These are phyloP conservation scores for Pyrenophora tritici-repentis DNA, from an alignment of 2,329 filamentous ascomycete species.

Conservation along the genomic window DNA sequence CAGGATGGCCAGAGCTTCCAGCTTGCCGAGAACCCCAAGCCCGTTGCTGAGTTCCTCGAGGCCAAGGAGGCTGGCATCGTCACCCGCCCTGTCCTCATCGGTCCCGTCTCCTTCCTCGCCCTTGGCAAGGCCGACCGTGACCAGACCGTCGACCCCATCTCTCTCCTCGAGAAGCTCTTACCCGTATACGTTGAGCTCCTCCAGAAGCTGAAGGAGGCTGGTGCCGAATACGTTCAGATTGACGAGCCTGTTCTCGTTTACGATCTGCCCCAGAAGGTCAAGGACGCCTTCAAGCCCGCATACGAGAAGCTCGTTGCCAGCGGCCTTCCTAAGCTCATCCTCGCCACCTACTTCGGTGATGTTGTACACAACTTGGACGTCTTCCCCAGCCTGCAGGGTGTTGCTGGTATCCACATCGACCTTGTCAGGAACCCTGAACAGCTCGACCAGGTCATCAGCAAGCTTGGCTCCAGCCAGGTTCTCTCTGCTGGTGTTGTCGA, in stretches of 20 bases:
- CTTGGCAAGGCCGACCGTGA: constrained; percentile 98
- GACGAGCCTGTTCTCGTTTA: constrained; percentile 97
- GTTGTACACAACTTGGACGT: constrained; percentile 98
- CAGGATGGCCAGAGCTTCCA: constrained; percentile 97
- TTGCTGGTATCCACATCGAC: constrained; percentile 90
- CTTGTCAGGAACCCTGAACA: constrained; percentile 98
- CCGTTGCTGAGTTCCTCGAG: constrained; percentile 91
- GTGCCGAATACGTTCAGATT: constrained; percentile 96
- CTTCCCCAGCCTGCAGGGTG: constrained; percentile 70
- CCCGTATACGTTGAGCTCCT: constrained; percentile 95
- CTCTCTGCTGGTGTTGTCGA: constrained; percentile 97
- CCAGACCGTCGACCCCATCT: constrained; percentile 90
- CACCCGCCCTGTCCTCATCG: constrained; percentile 93
- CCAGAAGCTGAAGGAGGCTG: constrained; percentile 89
- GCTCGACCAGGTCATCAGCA: constrained; percentile 80
- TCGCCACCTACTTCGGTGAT: constrained; percentile 99
- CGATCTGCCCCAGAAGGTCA: constrained; percentile 85
- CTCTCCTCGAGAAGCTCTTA: constrained; percentile 88
- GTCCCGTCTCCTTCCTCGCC: constrained; percentile 95
- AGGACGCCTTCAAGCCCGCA: constrained; percentile 96
- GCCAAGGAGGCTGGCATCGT: constrained; percentile 94
- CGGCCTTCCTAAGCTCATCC: constrained; percentile 83
- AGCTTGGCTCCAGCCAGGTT: constrained; percentile 85
- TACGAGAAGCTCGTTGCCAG: constrained; percentile 86
- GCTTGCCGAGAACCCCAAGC: constrained; percentile 86